Conservation (phyloP, 331 rosid species). For the Pyrus hybrid region DNA sequence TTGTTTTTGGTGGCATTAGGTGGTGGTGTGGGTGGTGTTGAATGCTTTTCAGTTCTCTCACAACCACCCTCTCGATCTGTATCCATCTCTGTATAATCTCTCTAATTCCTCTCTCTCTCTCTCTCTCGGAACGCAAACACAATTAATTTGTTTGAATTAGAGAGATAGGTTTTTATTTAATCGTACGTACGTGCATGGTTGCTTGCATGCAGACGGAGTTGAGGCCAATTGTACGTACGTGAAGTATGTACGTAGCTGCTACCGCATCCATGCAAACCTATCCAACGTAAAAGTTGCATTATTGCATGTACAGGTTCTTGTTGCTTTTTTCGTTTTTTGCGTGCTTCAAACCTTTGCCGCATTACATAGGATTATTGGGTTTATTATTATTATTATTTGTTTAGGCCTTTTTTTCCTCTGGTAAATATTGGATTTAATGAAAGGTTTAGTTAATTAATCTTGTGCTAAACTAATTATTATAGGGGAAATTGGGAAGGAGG, state of each 20-base stretch:
- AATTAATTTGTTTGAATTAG: background rate
- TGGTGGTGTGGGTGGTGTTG: slow-evolving; percentile 10
- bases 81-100: background rate
- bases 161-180: background rate
- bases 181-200: background rate
- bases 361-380: background rate
- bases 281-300: background rate
- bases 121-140: background rate
- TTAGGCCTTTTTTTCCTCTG: too few relatives aligned
- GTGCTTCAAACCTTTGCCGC: background rate
- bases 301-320: background rate
- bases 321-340: background rate
- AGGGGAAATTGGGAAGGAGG: background rate
- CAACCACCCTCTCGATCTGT: background rate
- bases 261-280: background rate
- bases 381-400: background rate
- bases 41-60: background rate
- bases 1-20: background rate
- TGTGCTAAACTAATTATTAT: background rate
- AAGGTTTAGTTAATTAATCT: background rate
- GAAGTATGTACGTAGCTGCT: background rate
- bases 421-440: background rate
- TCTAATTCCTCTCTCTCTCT: background rate
- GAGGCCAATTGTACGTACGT: background rate
- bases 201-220: background rate